Conservation (phyloP, 306 rosid genomes). For the Arachis hypogaea region DNA sequence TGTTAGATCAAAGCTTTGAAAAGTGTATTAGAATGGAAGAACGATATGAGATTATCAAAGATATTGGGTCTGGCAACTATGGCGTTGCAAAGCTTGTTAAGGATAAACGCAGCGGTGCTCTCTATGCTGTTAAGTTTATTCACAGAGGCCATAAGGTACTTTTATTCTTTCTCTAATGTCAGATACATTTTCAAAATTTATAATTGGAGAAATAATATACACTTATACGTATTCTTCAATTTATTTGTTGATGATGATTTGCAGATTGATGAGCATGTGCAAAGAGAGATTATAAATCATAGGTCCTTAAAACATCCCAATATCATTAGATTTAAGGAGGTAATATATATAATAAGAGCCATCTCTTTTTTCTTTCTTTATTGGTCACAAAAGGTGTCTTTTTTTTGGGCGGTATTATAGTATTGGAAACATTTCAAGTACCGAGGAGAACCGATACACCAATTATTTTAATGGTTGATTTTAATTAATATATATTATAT, state of each 20-base stretch:
- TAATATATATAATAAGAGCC: slow-evolving; percentile 27
- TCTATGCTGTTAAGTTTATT: slow-evolving; percentile 84
- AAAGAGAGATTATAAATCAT: slow-evolving; percentile 95
- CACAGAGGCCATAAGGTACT: slow-evolving; percentile 89
- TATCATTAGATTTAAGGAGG: slow-evolving; percentile 96
- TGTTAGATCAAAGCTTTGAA: background rate
- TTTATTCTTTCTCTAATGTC: background rate
- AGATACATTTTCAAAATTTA: too few relatives aligned
- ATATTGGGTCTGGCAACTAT: slow-evolving; percentile 96
- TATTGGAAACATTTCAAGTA: too few relatives aligned
- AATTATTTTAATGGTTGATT: too few relatives aligned
- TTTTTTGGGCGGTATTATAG: too few relatives aligned
- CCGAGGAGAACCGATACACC: too few relatives aligned
- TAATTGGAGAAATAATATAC: too few relatives aligned
- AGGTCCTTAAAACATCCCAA: slow-evolving; percentile 95
- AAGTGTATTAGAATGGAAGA: slow-evolving; percentile 39
- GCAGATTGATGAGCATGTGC: slow-evolving; percentile 96
- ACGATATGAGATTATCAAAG: slow-evolving; percentile 74
- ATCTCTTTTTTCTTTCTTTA: too few relatives aligned
- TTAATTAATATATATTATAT: too few relatives aligned
- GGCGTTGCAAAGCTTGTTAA: slow-evolving; percentile 90
- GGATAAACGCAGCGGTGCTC: slow-evolving; percentile 74
- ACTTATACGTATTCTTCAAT: too few relatives aligned
- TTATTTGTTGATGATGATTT: background rate
- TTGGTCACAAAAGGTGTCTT: too few relatives aligned